Conservation (phyloP, 2,329 filamentous ascomycete genomes). For the Fusarium humuli region DNA sequence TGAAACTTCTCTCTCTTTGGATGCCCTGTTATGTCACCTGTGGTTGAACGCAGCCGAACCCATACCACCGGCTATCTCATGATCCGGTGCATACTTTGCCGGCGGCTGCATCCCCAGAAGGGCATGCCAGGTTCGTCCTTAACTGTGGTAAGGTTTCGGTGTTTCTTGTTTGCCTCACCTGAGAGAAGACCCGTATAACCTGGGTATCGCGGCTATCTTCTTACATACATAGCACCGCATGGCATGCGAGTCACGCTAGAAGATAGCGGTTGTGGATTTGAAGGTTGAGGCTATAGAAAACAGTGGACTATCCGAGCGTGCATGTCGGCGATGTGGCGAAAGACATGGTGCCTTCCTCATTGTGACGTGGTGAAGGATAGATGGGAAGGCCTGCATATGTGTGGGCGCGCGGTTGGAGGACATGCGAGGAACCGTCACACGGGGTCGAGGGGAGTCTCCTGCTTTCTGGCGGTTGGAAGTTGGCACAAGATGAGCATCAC, state of each 20-base stretch:
- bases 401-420: slow-evolving; percentile 8
- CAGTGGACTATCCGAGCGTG: slow-evolving; percentile 19
- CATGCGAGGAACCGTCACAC: slow-evolving; percentile 27
- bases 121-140: slow-evolving; percentile 31
- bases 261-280: background rate
- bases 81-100: slow-evolving; percentile 20
- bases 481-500: slow-evolving; percentile 29
- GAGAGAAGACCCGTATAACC: slow-evolving; percentile 22
- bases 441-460: slow-evolving; percentile 5
- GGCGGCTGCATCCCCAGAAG: slow-evolving; percentile 23
- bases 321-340: slow-evolving; percentile 32
- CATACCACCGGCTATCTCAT: slow-evolving; percentile 18
- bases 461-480: slow-evolving; percentile 6
- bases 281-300: slow-evolving; percentile 8
- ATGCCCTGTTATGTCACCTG: slow-evolving; percentile 14
- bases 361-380: slow-evolving; percentile 43
- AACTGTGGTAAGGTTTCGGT: slow-evolving; percentile 6
- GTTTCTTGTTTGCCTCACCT: slow-evolving; percentile 11
- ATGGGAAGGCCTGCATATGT: slow-evolving; percentile 18
- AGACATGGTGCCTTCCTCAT: slow-evolving; percentile 41
- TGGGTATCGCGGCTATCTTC: slow-evolving; percentile 10
- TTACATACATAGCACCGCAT: slow-evolving; percentile 28
- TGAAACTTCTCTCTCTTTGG: slow-evolving; percentile 11
- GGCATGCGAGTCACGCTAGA: slow-evolving; percentile 40
- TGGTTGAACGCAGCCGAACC: slow-evolving; percentile 23